Percentiles rank a stretch among this genome's conserved stretches.
phyloP scores from a whole-genome alignment of 2,329 filamentous ascomycete species.

The Fusarium chlamydosporum region DNA sequence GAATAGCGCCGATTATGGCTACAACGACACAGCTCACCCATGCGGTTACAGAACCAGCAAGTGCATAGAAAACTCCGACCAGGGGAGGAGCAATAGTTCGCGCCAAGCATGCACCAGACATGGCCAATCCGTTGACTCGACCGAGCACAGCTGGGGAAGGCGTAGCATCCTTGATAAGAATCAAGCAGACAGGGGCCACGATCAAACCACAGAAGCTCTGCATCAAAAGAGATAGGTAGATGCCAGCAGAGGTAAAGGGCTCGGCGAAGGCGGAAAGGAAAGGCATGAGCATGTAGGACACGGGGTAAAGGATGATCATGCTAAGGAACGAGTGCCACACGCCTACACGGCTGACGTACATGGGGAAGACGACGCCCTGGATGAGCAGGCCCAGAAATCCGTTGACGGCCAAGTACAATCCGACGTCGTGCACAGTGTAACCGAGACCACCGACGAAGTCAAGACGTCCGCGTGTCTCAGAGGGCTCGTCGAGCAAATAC shows the following conservation, averaged over 20 bases:
- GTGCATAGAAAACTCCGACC: slow-evolving; percentile 75
- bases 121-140: slow-evolving; percentile 79
- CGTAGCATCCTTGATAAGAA: slow-evolving; percentile 79
- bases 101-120: slow-evolving; percentile 78
- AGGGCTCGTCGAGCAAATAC: slow-evolving; percentile 58
- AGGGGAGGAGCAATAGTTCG: slow-evolving; percentile 78
- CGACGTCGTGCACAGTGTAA: slow-evolving; percentile 75
- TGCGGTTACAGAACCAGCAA: slow-evolving; percentile 64
- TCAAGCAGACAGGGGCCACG: slow-evolving; percentile 76
- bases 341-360: slow-evolving; percentile 73
- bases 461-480: slow-evolving; percentile 43
- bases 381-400: slow-evolving; percentile 80
- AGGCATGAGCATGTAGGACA: slow-evolving; percentile 77
- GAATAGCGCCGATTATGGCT: slow-evolving; percentile 43
- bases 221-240: slow-evolving; percentile 75
- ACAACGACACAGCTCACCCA: slow-evolving; percentile 58
- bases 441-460: slow-evolving; percentile 74
- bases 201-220: slow-evolving; percentile 79
- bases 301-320: slow-evolving; percentile 75
- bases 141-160: slow-evolving; percentile 74
- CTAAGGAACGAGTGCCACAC: slow-evolving; percentile 76
- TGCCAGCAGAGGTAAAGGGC: slow-evolving; percentile 67
- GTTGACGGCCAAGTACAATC: slow-evolving; percentile 77
- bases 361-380: slow-evolving; percentile 78
- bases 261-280: slow-evolving; percentile 73